phyloP scores from a whole-genome alignment of 2,329 filamentous ascomycete genomes.

The Balansia obtecta region DNA sequence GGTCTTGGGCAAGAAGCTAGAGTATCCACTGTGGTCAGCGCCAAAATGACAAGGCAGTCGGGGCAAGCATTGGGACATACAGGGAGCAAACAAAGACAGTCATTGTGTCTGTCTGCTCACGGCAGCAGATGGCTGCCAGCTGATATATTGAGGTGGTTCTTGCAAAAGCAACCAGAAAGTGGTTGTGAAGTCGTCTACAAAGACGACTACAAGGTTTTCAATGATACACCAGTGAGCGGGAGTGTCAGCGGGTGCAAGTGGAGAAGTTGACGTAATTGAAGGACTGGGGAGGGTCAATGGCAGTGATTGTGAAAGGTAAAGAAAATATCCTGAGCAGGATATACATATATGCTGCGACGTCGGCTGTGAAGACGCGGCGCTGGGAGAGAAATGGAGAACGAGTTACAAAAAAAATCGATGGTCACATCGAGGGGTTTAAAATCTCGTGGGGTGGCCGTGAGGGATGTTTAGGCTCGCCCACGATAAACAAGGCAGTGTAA shows the following conservation, averaged over 20 bases:
- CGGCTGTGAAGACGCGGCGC: background rate
- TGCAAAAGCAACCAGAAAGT: background rate
- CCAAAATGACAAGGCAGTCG: background rate
- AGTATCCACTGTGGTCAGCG: background rate
- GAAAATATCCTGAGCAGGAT: background rate
- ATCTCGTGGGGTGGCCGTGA: background rate
- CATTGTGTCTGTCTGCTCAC: slow-evolving; percentile 21
- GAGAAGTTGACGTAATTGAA: background rate
- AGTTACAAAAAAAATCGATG: background rate
- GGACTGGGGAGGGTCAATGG: background rate
- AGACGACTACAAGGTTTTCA: background rate
- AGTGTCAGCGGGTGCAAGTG: background rate
- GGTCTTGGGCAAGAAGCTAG: slow-evolving; percentile 83
- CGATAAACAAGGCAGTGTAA: background rate
- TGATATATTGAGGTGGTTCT: background rate
- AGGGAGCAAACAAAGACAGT: slow-evolving; percentile 29
- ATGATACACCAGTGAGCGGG: background rate
- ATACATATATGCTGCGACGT: background rate
- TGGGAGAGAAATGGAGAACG: background rate
- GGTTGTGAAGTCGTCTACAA: background rate
- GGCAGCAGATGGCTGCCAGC: background rate
- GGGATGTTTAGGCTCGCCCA: background rate
- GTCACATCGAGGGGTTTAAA: background rate
- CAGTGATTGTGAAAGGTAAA: background rate
- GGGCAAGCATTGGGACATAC: slow-evolving; percentile 15